phyloP scores from a whole-genome alignment of 768 basidiomycete genomes.

The Amanita fuliginea region DNA sequence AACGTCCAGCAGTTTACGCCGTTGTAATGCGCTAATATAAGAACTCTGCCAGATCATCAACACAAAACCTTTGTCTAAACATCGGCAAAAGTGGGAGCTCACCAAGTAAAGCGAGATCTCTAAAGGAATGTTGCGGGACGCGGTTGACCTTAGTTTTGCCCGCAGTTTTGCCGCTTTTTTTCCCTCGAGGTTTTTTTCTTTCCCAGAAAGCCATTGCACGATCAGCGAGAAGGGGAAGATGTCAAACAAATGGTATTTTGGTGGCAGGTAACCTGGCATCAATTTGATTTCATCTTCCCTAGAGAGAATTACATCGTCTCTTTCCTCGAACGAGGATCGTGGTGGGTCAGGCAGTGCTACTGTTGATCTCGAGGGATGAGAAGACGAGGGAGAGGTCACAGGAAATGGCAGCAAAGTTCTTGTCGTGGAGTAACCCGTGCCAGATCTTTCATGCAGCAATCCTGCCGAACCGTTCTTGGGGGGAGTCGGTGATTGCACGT shows the following conservation, averaged over 20 bases:
- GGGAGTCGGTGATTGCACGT: background rate
- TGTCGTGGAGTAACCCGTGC: constrained; percentile 3
- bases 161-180: constrained; percentile 47
- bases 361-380: background rate
- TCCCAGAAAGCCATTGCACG: constrained; percentile 31
- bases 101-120: constrained; percentile 64
- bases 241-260: constrained; percentile 50
- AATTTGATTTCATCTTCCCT: constrained; percentile 33
- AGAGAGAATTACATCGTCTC: constrained; percentile 25
- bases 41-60: constrained; percentile 36
- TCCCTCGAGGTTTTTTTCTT: constrained; percentile 44
- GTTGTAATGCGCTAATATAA: constrained; percentile 50
- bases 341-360: background rate
- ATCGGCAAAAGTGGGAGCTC: constrained; percentile 9
- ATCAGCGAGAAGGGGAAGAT: constrained; percentile 61
- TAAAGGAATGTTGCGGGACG: constrained; percentile 54
- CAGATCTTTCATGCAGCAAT: constrained; percentile 15
- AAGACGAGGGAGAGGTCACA: background rate
- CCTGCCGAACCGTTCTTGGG: background rate
- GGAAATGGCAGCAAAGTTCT: background rate
- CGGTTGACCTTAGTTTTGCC: constrained; percentile 34
- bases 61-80: background rate
- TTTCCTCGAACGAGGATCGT: background rate
- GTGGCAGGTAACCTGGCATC: constrained; percentile 44
- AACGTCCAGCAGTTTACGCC: constrained; percentile 43